Evolutionary conservation across 345 rosid species (phyloP), one percentile per base, ranked within the genome.

Genomic region (Litchi chinensis): DNA sequence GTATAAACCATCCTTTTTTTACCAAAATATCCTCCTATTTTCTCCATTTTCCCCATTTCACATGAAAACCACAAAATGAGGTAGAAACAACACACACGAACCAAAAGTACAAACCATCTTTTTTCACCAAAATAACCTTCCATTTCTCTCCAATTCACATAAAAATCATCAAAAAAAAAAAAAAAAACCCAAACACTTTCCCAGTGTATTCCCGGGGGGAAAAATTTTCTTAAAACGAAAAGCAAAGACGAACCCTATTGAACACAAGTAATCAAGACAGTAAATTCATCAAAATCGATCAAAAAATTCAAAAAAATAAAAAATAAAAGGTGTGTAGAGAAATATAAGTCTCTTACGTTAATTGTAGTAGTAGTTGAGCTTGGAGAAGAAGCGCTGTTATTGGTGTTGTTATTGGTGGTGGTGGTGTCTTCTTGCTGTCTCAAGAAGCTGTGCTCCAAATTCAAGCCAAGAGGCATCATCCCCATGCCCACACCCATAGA

Each of bases 371-470:
- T 76, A 15, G 90, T 10, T 65, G 88, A 67, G 74, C 80, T 77
- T 48, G 86, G 73, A 76, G 83, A 80, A 76, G 87, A 26, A 74
- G 83, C 81, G 82, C 74, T 77, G 48, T 62, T 80, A 59, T 59
- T 83, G 66, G 70, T 79, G 82, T 77, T 77, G 48, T 65, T 80
- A 50, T 59, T 83, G 19, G 57, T 69, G 40, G 21, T 78, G 68
- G 71, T 74, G 37, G 62, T 70, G 68, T 81, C 76, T n/a, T 69
- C 77, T n/a, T 79, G 85, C 40, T 84, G 84, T 64, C 90, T 84
- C 64, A 85, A 81, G 69, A 87, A 89, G 8, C 83, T 85, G 56
- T 82, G 91, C 57, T 85, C 80, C 80, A 82, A 80, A 68, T 85
- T 85, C 76, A 85, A 75, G 18, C 88, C 88, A 22, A 85, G 28